Base-by-base conservation (phyloP, 23 red algal genomes). In the Chondrus crispus region DNA sequence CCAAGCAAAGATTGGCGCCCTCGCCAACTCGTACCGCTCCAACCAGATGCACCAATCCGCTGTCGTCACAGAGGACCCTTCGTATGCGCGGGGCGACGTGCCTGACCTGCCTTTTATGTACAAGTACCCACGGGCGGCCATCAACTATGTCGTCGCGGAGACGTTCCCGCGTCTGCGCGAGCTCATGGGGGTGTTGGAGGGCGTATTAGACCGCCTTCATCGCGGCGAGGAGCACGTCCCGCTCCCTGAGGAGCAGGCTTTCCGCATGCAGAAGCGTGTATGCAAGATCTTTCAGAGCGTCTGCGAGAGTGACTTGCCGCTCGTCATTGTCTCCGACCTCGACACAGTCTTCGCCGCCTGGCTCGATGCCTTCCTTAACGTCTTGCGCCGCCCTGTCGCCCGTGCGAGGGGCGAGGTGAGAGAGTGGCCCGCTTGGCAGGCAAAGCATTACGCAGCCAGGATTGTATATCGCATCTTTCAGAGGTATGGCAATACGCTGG, bases 251-350 rank as follows among this genome's bases (percentile, higher is more conserved):
- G 46, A 50, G 42, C 64, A 93, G 29, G 43, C 72, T 24, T 64
- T 49, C 43, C 32, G 49, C 44, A 38, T 93, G 30, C 68, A 91
- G 55, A 81, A 74, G n/a, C 58, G 83, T 43, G 63, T 95, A 13
- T 78, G 63, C 68, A 95, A 95, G 49, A 91, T 90, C 28, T 93
- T 95, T 63, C 75, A 63, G 84, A 91, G 85, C 11, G 36, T 37
- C 11, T 76, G 60, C 33, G 43, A 47, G 50, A 39, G 51, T 62
- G 62, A 70, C 6, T 45, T 95, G 24, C 93, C 93, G 62, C 22
- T 40, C 26, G 35, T 74, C 24, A 12, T 77, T 24, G 44, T 37
- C 37, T 24, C 1, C 38, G 71, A 77, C 43, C 24, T 77, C 29
- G 71, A 77, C 9, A 37, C 29, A 10, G 71, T 38, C 40, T 78